Conservation (phyloP, 306 rosid species). For the Cucurbita maxima region DNA sequence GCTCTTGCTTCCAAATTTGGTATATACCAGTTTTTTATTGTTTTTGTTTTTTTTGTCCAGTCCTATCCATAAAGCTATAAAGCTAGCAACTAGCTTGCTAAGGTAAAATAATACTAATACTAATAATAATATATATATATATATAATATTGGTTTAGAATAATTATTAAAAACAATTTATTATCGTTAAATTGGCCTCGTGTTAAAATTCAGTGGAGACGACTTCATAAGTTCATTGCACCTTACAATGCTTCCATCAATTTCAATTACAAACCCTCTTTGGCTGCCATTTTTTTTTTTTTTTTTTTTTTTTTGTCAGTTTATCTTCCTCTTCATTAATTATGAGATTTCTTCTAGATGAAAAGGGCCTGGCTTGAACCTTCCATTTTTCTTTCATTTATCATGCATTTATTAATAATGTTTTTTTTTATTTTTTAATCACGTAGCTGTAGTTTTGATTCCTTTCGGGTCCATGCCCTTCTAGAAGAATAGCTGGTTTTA, state of each 20-base stretch:
- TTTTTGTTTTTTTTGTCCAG: background rate
- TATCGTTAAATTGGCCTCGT: slow-evolving; percentile 2
- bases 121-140: background rate
- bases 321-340: background rate
- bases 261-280: background rate
- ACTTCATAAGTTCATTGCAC: slow-evolving; percentile 1
- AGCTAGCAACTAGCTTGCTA: background rate
- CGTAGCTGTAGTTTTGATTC: background rate
- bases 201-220: background rate
- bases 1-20: background rate
- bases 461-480: background rate
- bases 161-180: background rate
- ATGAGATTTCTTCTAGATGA: background rate
- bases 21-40: background rate
- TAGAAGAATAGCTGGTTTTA: background rate
- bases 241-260: background rate
- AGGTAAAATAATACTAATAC: background rate
- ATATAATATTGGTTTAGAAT: background rate
- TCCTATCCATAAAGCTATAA: background rate
- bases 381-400: background rate
- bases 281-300: background rate
- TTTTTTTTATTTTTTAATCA: background rate
- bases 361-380: background rate
- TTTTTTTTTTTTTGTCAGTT: background rate
- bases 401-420: background rate